phyloP scores from a whole-genome alignment of 331 rosid species.

The Rosa hybrid region DNA sequence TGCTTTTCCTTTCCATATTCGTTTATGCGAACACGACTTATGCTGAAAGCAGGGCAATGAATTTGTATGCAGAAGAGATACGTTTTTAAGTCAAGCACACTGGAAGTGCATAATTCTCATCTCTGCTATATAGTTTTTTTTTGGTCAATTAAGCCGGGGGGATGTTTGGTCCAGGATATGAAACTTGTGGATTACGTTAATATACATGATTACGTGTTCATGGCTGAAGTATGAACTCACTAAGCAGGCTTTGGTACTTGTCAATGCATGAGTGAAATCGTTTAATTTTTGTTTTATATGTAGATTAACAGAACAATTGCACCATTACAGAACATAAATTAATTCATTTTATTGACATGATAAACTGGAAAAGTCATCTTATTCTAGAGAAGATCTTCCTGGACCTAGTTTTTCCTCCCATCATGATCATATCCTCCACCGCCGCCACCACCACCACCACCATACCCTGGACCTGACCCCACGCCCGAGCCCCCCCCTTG shows the following conservation, averaged over 20 bases:
- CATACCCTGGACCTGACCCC: not conserved
- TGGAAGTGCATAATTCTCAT: not conserved
- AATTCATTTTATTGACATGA: not conserved
- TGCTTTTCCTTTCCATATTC: not conserved
- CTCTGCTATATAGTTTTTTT: not conserved
- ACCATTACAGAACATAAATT: not conserved
- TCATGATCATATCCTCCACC: slow-evolving; percentile 26
- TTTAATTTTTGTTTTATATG: slow-evolving; percentile 5
- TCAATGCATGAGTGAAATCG: not conserved
- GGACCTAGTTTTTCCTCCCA: slow-evolving; percentile 6
- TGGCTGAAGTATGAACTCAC: not conserved
- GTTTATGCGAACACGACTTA: not conserved
- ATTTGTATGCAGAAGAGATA: not conserved
- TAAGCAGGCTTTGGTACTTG: not conserved
- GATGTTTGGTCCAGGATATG: not conserved
- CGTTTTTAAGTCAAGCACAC: not conserved
- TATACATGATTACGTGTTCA: not conserved
- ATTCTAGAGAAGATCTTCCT: not conserved
- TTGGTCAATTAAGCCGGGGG: not conserved
- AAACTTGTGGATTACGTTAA: not conserved
- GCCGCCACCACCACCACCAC: slow-evolving; percentile 16
- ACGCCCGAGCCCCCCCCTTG: slow-evolving; percentile 23
- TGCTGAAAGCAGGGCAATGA: not conserved
- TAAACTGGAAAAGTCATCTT: slow-evolving; percentile 2
- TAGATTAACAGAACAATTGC: not conserved